Base-by-base conservation (phyloP, 805 yeast species). In the Teunomyces tritomae region DNA sequence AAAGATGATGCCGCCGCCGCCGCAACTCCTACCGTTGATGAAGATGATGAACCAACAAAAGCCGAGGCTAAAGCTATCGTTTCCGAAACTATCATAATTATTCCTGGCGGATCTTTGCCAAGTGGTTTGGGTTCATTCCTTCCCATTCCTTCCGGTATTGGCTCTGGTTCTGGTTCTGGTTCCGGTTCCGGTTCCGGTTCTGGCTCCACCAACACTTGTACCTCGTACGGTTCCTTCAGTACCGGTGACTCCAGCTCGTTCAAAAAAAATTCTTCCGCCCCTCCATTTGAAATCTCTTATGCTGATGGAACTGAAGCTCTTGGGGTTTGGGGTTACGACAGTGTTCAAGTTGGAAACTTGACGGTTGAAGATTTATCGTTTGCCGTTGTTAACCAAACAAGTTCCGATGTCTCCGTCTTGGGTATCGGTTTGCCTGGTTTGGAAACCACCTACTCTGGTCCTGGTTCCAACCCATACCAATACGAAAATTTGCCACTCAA, bases 361-460 rank as follows among this genome's bases (percentile, higher is more conserved):
- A 64, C 72, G 2, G 68, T 87, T 9, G 51, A 70, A 0, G 68
- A 72, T 47, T 67, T 86, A 28, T 80, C 89, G 4, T 77, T 90
- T 63, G 97, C 95, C 1, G 81, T 89, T 20, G 95, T 87, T 2
- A 80, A 81, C 58, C 63, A 65, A 8, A 55, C 58, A 37, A 42
- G 56, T 5, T 49, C 54, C 20, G 40, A 49, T 28, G 35, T 49
- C 16, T 92, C 95, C 47, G 92, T 88, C 24, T 65, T 87, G 36
- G 90, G 91, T 26, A 80, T 87, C 52, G 92, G 94, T 8, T 71
- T 86, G 44, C 67, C 79, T 4, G 86, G 82, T 10, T 73, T 87
- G 46, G 96, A 90, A 64, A 72, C 80, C 3, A 85, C 92, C 1
- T 64, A 59, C 55, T 44, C 57, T 14, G 39, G 45, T 26, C 11